Conservation (phyloP, 2,329 filamentous ascomycete genomes). For the Aphanoascus verrucosus region DNA sequence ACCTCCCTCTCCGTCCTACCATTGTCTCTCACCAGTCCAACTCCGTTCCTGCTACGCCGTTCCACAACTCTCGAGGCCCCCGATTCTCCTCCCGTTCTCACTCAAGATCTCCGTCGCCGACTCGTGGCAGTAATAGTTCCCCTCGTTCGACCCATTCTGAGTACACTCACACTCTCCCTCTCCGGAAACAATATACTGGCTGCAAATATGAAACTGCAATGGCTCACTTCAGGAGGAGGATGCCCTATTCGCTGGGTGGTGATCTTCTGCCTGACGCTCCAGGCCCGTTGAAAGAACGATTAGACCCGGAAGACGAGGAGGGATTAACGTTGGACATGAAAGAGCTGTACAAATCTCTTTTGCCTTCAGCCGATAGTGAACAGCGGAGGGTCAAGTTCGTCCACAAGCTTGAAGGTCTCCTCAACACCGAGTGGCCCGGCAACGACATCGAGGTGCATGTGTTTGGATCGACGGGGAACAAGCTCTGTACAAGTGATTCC, state of each 20-base stretch:
- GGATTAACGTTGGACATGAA: conserved; percentile 73
- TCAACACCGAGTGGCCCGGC: conserved; percentile 86
- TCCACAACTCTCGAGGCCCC: conserved; percentile 75
- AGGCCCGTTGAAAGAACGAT: conserved; percentile 56
- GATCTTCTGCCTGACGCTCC: conserved; percentile 62
- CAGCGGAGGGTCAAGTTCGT: conserved; percentile 64
- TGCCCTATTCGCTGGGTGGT: conserved; percentile 83
- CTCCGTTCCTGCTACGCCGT: conserved; percentile 86
- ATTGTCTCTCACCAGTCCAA: conserved; percentile 60
- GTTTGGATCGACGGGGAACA: conserved; percentile 96
- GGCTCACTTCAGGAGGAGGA: conserved; percentile 68
- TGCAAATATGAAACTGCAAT: conserved; percentile 87
- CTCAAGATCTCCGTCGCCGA: conserved; percentile 72
- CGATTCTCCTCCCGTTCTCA: conserved; percentile 46
- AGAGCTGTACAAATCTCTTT: conserved; percentile 71
- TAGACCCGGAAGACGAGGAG: conserved; percentile 62
- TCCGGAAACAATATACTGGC: conserved; percentile 54
- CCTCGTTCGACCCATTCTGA: conserved; percentile 86
- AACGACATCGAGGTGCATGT: conserved; percentile 82
- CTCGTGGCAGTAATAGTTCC: conserved; percentile 59
- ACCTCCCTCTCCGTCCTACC: conserved; percentile 37
- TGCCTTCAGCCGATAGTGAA: conserved; percentile 72
- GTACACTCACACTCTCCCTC: conserved; percentile 61
- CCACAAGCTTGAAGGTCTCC: conserved; percentile 74
- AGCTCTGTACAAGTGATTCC: conserved; percentile 88